Evolutionary conservation across 1,139 yeast genomes (phyloP).

Genomic region (Yamadazyma atmosphaerica): DNA sequence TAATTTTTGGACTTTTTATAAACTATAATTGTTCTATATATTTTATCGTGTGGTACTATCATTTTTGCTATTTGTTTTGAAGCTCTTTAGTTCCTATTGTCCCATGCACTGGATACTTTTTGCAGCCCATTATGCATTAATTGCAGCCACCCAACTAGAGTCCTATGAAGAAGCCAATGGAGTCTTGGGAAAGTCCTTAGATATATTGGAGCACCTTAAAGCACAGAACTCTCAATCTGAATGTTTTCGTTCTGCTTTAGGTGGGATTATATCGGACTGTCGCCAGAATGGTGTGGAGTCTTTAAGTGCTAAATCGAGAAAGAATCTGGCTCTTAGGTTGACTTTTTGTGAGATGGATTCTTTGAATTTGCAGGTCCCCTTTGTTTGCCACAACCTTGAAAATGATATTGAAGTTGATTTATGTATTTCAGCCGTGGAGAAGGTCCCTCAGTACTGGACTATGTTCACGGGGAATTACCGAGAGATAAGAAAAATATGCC

Average conservation of each 20-base stretch:
- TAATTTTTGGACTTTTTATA: too few relatives aligned
- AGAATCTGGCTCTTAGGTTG: constrained; percentile 46
- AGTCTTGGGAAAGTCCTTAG: constrained; percentile 1
- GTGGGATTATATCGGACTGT: constrained; percentile 28
- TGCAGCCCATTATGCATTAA: background rate
- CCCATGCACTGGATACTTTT: background rate
- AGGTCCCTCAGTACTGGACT: constrained; percentile 58
- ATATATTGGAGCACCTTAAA: background rate
- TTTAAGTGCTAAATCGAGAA: constrained; percentile 28
- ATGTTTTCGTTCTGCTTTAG: constrained; percentile 30
- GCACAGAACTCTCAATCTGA: constrained; percentile 6
- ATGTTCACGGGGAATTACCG: constrained; percentile 60
- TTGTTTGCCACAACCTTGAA: constrained; percentile 23
- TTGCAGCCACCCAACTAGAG: background rate
- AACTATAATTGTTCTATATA: too few relatives aligned
- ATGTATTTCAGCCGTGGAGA: constrained; percentile 44
- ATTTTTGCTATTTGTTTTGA: too few relatives aligned
- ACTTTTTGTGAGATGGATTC: constrained; percentile 57
- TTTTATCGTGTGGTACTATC: too few relatives aligned
- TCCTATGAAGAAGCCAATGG: background rate
- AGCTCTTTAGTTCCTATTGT: too few relatives aligned
- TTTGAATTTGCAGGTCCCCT: constrained; percentile 38
- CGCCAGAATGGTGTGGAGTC: constrained; percentile 29
- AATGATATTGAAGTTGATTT: constrained; percentile 16
- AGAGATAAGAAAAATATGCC: constrained; percentile 47